These are phyloP conservation scores for Tricholoma furcatifolium DNA, from an alignment of 768 basidiomycete genomes.

Conservation along the genomic window DNA sequence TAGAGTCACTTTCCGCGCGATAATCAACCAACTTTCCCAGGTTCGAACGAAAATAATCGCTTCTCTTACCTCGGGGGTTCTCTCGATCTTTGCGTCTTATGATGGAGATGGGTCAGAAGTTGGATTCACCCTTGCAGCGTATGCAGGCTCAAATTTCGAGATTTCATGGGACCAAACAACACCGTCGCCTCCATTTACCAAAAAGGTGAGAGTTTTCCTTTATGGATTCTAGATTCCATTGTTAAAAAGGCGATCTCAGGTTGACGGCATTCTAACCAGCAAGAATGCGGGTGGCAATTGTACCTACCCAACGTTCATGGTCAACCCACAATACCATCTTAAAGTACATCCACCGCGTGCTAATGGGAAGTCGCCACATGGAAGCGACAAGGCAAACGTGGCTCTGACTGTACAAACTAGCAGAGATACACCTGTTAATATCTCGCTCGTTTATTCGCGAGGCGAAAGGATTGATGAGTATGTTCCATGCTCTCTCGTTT, in stretches of 20 bases:
- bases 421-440: constrained; percentile 71
- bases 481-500: constrained; percentile 26
- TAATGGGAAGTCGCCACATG: constrained; percentile 4
- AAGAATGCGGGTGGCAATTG: constrained; percentile 86
- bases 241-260: no score
- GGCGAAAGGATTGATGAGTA: constrained; percentile 78
- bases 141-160: constrained; percentile 35
- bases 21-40: constrained; percentile 21
- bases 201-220: constrained; percentile 28
- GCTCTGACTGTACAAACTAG: constrained; percentile 51
- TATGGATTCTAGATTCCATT: no score
- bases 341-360: constrained; percentile 46
- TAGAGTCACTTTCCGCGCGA: not conserved
- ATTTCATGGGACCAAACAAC: constrained; percentile 49
- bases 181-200: constrained; percentile 35
- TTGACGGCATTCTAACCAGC: constrained; percentile 59
- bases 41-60: constrained; percentile 33
- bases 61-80: constrained; percentile 33
- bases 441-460: constrained; percentile 70
- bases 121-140: constrained; percentile 69
- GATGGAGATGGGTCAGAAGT: constrained; percentile 62
- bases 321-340: constrained; percentile 87
- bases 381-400: constrained; percentile 37
- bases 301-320: constrained; percentile 76
- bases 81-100: constrained; percentile 65